Base-by-base conservation (phyloP, 371 early-diverging fungal species). In the Funneliformis caledonium region DNA sequence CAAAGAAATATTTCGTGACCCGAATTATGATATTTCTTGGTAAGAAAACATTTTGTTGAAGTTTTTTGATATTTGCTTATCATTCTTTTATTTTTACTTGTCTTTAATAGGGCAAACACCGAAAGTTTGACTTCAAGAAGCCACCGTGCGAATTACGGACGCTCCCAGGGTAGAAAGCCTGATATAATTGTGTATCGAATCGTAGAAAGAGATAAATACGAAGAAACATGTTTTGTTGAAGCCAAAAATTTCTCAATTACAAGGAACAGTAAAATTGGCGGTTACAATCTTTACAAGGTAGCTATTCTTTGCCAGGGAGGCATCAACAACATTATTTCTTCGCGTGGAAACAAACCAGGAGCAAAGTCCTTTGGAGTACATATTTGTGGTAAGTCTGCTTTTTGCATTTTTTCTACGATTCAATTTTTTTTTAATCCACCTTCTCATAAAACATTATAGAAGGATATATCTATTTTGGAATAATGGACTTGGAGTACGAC, bases 381-480 rank as follows among this genome's bases (percentile, higher is more conserved):
- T 43, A 72, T 72, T 48, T 72, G 72, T 12, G 72, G 50, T 72
- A 72, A 72, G 48, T 70, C 8, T 72, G 2, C 48, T 72, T 47
- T 50, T 50, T 19, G 4, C 6, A 50, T 9, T 72, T 72, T 50
- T 62, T 59, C 5, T 5, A 11, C 19, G 19, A 45, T 22, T 22
- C 19, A 22, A 26, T 62, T 62, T 72, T 72, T 47, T 72, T 33
- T n/a, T n/a, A n/a, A 70, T 12, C 1, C 50, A 72, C 50, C 26
- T 70, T 72, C 43, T n/a, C 50, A 47, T 72, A 47, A 72, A 72
- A n/a, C n/a, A n/a, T n/a, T n/a, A 72, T 50, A 72, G 72, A 72
- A 50, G 50, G 72, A 11, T 43, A 72, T 19, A 72, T 72, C 14
- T 72, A 72, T 43, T 50, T 72, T 11, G 2, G 31, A 7, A 72